A percentile compares a stretch with the other conserved stretches of the same genome.
These are phyloP conservation scores for Corylus heterophylla DNA, from an alignment of 306 rosid genomes.

Conservation along the genomic window DNA sequence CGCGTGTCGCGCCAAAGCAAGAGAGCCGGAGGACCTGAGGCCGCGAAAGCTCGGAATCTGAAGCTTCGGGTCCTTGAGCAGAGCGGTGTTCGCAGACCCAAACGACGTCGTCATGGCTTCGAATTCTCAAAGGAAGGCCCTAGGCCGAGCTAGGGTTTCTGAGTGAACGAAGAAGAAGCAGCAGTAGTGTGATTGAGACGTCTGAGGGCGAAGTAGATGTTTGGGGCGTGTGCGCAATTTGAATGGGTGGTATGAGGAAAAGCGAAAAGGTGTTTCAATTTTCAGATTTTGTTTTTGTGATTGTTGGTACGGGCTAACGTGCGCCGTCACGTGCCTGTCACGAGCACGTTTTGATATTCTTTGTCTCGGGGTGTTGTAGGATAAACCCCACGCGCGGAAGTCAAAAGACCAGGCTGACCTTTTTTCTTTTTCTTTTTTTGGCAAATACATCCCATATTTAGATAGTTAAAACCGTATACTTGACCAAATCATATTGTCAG, in stretches of 20 bases:
- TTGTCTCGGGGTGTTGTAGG: not conserved
- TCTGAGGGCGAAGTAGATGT: not conserved
- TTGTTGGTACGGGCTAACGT: not conserved
- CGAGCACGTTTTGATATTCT: not conserved
- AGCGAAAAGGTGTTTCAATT: constrained; percentile 11
- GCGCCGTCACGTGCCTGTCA: constrained; percentile 44
- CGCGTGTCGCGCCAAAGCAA: constrained; percentile 36
- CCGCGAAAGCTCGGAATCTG: constrained; percentile 71
- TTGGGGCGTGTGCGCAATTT: not conserved
- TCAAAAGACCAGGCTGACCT: not conserved
- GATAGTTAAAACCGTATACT: too few species aligned
- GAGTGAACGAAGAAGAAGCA: constrained; percentile 14
- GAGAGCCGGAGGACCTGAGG: constrained; percentile 56
- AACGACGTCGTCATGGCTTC: constrained; percentile 65
- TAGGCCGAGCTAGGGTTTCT: not conserved
- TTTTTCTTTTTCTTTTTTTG: too few species aligned
- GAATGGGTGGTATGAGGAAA: not conserved
- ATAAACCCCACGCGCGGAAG: not conserved
- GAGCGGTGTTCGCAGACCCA: constrained; percentile 46
- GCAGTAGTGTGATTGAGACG: constrained; percentile 1
- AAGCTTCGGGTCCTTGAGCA: constrained; percentile 49
- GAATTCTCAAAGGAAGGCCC: not conserved
- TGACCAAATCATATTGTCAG: too few species aligned
- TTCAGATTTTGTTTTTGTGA: not conserved
- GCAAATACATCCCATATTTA: too few species aligned